Evolutionary conservation across 1,139 yeast species (phyloP).

Genomic region (Taphrina wiesneri): DNA sequence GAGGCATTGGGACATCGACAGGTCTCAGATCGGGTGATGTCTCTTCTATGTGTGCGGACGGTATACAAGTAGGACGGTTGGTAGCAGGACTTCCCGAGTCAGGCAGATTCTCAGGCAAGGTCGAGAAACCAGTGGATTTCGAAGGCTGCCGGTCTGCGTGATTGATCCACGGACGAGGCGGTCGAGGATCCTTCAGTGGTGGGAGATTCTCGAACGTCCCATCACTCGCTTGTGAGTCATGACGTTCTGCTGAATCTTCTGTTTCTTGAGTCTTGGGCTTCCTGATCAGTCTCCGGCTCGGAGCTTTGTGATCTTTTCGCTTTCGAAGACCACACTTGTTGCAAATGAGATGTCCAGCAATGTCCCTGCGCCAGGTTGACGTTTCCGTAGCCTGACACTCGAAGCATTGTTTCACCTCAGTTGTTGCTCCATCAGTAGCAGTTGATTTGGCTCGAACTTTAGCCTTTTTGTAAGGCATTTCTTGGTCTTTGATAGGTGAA

Average conservation of each 20-base stretch:
- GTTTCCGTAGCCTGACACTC: slow-evolving; percentile 17
- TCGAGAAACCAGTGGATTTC: neutral
- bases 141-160: neutral
- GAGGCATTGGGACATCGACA: neutral
- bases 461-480: neutral
- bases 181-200: slow-evolving; percentile 5
- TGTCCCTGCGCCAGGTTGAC: slow-evolving; percentile 16
- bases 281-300: slow-evolving; percentile 6
- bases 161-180: slow-evolving; percentile 17
- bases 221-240: neutral
- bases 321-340: slow-evolving; percentile 21
- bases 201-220: neutral
- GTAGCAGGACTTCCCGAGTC: neutral
- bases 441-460: neutral
- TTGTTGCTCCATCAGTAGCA: neutral
- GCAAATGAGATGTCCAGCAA: slow-evolving; percentile 1
- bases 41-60: neutral
- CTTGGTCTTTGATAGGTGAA: neutral
- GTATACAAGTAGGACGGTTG: neutral
- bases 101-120: neutral
- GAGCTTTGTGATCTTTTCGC: neutral
- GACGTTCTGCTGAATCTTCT: neutral
- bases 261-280: neutral
- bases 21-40: neutral
- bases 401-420: neutral